Evolutionary conservation across 768 basidiomycete genomes (phyloP), one percentile per base, ranked within the genome.

Genomic region (Rhodosporidiobolus odoratus): DNA sequence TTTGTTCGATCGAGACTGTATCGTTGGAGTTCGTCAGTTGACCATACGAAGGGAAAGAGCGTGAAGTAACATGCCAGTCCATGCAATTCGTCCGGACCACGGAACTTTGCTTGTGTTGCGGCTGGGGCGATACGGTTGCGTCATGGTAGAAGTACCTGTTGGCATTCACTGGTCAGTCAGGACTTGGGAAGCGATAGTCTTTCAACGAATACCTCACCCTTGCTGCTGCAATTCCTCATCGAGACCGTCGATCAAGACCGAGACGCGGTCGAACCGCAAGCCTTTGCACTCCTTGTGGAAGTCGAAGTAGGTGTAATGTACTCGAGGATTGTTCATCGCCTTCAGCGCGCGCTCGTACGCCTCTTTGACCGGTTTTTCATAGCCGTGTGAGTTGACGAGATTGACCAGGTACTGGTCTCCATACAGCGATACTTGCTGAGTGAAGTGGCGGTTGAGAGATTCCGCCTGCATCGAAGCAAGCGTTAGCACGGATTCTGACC

Each of bases 211-310:
- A 17, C 76, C 84, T 48, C 76, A 89, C 91, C 90, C 89, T 72
- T 91, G 84, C 65, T 81, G 82, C 50, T 82, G 79, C 41, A 93
- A 80, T 72, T 90, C 88, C 38, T 88, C 85, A 74, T 87, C 84
- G 59, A 97, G 78, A 64, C 84, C 83, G 71, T 92, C 90, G 53
- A 94, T 84, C 48, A 99, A 83, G 23, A 92, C 79, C 62, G 86
- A 86, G 72, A 99, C 91, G 56, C 93, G 86, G 78, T 99, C 92
- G 87, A 92, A 99, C 50, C 91, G 88, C 89, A 98, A 91, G 58
- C 89, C 84, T 78, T 86, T 89, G 83, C 94, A 97, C 79, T 98
- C 93, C 69, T 85, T 87, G 79, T 97, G 95, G 82, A 99, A 99
- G 78, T 99, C 96, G 76, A 97, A 99, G 81, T 97, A 96, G 73